A percentile compares a stretch with the other conserved stretches of the same genome.
Evolutionary conservation across 768 basidiomycete genomes (phyloP).

Genomic region (Termitomyces titanicus): DNA sequence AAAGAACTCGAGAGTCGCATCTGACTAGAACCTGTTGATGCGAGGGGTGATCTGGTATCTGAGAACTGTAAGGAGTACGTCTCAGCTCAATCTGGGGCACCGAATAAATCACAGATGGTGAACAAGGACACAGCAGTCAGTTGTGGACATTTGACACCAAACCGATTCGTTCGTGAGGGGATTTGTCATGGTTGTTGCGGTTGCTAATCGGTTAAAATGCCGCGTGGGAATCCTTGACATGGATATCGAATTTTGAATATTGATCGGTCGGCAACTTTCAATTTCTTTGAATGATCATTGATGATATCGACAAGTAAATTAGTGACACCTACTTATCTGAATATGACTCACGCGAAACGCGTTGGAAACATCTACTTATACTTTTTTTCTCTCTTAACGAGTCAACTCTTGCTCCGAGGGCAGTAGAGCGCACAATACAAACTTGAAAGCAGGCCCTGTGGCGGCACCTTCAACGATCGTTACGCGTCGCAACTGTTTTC

Average conservation of each 20-base stretch:
- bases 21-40: background rate
- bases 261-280: too few relatives aligned
- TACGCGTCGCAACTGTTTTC: background rate
- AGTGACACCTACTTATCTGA: too few relatives aligned
- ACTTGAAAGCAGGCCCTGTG: too few relatives aligned
- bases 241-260: too few relatives aligned
- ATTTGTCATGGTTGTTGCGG: background rate
- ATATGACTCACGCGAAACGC: background rate
- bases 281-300: too few relatives aligned
- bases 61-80: background rate
- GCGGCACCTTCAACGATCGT: background rate
- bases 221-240: slow-evolving; percentile 2
- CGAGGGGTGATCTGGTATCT: slow-evolving; percentile 6
- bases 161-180: background rate
- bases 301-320: too few relatives aligned
- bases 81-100: slow-evolving; percentile 9
- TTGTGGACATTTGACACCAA: background rate
- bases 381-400: background rate
- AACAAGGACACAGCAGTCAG: slow-evolving; percentile 11
- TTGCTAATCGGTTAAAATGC: background rate
- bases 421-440: too few relatives aligned
- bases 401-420: background rate
- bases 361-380: background rate
- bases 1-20: slow-evolving; percentile 4
- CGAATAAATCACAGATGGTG: slow-evolving; percentile 13